Evolutionary conservation across 2,329 filamentous ascomycete species (phyloP), one percentile per base, ranked within the genome.

Genomic region (Fusarium paranaense): DNA sequence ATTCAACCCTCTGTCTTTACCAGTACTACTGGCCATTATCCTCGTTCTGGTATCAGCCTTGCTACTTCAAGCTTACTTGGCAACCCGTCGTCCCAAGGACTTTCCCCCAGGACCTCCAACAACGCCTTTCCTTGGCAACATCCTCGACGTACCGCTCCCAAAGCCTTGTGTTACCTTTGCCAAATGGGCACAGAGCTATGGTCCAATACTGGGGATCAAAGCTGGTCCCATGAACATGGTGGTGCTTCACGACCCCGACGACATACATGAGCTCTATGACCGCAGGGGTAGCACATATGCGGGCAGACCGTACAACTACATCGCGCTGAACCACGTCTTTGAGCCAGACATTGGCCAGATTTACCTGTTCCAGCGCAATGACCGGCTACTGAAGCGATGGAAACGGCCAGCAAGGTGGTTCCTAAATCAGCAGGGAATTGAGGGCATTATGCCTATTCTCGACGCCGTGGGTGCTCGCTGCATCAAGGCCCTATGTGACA

Each of bases 201-300:
- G 83, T 1, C 79, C 80, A 1, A 79, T 84, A 10, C 63, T 82
- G 25, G 78, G 78, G 13, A 62, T 83, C 32, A 81, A 81, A 50
- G 66, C 79, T 20, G 83, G 81, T 0, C 70, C 75, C 0, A 70
- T 73, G 11, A 81, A 81, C 33, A 66, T 83, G 14, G 81, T 85
- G 9, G 71, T 84, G 8, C 75, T 84, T 3, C 79, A 81, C 20
- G 80, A 77, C 27, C 78, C 78, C 1, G 72, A 79, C 16, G 77
- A 80, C 11, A 81, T 81, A 8, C 78, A 79, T 50, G 82, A 84
- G 35, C 75, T 86, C 13, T 78, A 83, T 22, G 84, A 84, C 30
- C 82, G 81, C 65, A 80, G 81, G 50, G 80, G 82, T 1, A 72
- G 62, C 40, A 80, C 82, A 35, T 85, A 85, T 69, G 83, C 83